Percentiles rank a stretch among this genome's conserved stretches.
Conservation (phyloP, 768 basidiomycete species). For the Russula olivacea region DNA sequence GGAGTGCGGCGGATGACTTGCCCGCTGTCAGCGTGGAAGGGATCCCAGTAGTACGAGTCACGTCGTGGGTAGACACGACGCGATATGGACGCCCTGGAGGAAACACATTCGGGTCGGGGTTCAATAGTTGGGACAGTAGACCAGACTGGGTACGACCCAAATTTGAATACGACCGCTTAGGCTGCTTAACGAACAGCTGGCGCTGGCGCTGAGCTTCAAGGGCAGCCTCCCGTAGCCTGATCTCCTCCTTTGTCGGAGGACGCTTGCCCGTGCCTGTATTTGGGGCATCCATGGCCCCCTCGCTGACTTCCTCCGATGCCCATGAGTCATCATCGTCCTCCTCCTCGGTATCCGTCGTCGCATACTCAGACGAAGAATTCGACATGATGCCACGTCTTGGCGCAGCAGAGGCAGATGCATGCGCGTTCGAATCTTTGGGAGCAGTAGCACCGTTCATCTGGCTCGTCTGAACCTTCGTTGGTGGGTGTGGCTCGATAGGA, state of each 20-base stretch:
- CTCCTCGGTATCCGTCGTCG: conserved; percentile 47
- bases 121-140: conserved; percentile 60
- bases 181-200: conserved; percentile 70
- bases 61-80: conserved; percentile 43
- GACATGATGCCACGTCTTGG: conserved; percentile 36
- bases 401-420: not conserved
- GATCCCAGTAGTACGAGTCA: conserved; percentile 36
- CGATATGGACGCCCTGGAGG: conserved; percentile 56
- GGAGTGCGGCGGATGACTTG: conserved; percentile 55
- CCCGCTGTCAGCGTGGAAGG: conserved; percentile 36
- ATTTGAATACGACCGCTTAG: conserved; percentile 57
- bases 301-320: conserved; percentile 52
- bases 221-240: conserved; percentile 46
- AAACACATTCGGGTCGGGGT: conserved; percentile 60
- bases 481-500: conserved; percentile 13
- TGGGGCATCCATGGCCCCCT: conserved; percentile 26
- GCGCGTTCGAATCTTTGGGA: not conserved
- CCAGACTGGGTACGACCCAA: conserved; percentile 50
- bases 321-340: conserved; percentile 44
- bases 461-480: conserved; percentile 5
- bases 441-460: conserved; percentile 24
- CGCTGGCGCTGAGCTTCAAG: conserved; percentile 57
- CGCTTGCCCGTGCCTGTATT: conserved; percentile 23
- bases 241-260: conserved; percentile 27
- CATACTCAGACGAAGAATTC: conserved; percentile 44